Conservation (phyloP, 306 rosid genomes). For the Cicer cuneatum region DNA sequence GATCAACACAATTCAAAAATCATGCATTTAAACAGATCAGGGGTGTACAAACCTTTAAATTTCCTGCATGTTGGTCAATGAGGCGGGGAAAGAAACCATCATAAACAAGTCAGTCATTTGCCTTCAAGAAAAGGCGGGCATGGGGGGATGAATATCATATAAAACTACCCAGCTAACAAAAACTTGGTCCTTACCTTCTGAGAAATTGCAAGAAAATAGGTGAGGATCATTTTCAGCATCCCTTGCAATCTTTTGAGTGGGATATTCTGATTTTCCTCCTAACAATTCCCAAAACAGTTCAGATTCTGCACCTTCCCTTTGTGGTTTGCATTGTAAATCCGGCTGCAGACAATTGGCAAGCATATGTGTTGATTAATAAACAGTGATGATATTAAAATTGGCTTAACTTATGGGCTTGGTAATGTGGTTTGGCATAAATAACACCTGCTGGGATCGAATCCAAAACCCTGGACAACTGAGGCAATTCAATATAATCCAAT, state of each 20-base stretch:
- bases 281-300: conserved; percentile 93
- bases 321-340: conserved; percentile 75
- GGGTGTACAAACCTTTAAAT: conserved; percentile 71
- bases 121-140: conserved; percentile 34
- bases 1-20: conserved; percentile 39
- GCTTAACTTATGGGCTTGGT: conserved; percentile 3
- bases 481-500: conserved; percentile 16
- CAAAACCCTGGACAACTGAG: conserved; percentile 28
- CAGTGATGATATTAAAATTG: conserved; percentile 16
- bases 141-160: conserved; percentile 37
- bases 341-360: conserved; percentile 76
- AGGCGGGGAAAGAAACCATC: conserved; percentile 47
- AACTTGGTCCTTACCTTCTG: conserved; percentile 60
- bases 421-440: conserved; percentile 29
- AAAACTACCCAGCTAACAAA: conserved; percentile 38
- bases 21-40: conserved; percentile 36
- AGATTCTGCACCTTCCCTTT: conserved; percentile 84
- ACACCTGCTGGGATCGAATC: conserved; percentile 28
- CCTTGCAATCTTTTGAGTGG: conserved; percentile 80
- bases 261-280: conserved; percentile 80
- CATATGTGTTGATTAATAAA: conserved; percentile 42
- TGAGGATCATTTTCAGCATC: conserved; percentile 77
- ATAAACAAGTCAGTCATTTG: conserved; percentile 51
- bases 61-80: conserved; percentile 59
- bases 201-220: conserved; percentile 79